Base-by-base conservation (phyloP, 495 filamentous ascomycete species). In the Aspergillus biplanus region DNA sequence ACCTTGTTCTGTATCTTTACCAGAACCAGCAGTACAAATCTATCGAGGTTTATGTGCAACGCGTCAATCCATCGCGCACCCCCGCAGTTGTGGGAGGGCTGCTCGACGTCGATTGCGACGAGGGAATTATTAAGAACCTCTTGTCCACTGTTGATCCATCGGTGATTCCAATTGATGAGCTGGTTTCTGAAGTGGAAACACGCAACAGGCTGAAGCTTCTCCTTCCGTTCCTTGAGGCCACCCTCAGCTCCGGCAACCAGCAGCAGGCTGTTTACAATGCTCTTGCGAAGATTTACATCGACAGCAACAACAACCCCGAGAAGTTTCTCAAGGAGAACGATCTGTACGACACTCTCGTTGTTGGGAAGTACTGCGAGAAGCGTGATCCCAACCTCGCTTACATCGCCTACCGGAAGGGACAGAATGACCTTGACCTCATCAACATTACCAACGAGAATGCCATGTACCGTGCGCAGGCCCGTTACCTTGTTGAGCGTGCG, bases 11-110 rank as follows among this genome's bases (percentile, higher is more conserved):
- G 27, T 98, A 97, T 75, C 91, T 99, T 31, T 99, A 98, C 82
- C 93, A 97, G 78, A 97, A 97, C 78, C 95, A 98, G 76, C 96
- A 97, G 71, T 99, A 96, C 89, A 96, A 97, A 80, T 97, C 96
- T 13, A 99, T 99, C 66, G 96, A 99, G 78, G 88, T 96, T 54
- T 99, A 99, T 68, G 96, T 99, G n/a, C 96, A 99, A 82, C 90
- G 93, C 32, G 92, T 99, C 67, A 99, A 99, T 76, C 94, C 96
- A 15, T 82, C 86, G n/a, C 84, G 95, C 66, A 93, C 96, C 31
- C 96, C 96, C 6, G 90, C 92, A 60, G 96, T 99, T 52, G 88
- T 99, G 70, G 95, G 95, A 64, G 96, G 92, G 15, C 77, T 99
- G n/a, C 82, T 99, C 49, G 96, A 98, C 72, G 93, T 99, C 55